phyloP scores from a whole-genome alignment of 257 asterid genomes.

The Solanum piurae region DNA sequence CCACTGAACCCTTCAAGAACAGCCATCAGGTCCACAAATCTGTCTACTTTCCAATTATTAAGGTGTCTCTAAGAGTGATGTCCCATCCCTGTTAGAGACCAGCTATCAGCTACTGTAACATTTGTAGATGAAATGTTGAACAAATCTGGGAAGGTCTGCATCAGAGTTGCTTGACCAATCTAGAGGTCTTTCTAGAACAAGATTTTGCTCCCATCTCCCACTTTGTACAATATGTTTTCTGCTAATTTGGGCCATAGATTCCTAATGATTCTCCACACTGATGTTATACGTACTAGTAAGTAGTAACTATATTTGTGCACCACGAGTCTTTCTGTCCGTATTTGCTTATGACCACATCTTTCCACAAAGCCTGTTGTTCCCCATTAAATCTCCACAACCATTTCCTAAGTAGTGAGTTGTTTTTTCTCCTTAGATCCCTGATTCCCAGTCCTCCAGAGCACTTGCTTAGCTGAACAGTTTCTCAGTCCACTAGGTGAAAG shows the following conservation, averaged over 20 bases:
- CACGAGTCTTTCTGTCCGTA: background rate
- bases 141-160: background rate
- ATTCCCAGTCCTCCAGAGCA: background rate
- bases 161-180: background rate
- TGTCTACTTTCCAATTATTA: no score
- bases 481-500: background rate
- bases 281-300: background rate
- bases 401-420: background rate
- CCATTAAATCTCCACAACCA: background rate
- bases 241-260: background rate
- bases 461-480: background rate
- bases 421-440: background rate
- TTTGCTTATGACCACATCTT: background rate
- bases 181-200: background rate
- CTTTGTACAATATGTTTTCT: background rate
- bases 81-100: no score
- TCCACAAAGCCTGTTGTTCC: background rate
- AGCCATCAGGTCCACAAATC: no score
- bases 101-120: background rate
- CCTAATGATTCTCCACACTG: background rate
- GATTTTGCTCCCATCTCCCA: background rate
- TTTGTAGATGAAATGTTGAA: background rate
- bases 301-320: background rate
- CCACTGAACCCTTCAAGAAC: no score
- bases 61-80: no score